Percentiles rank a stretch among this genome's conserved stretches.
phyloP scores from a whole-genome alignment of 2,329 filamentous ascomycete genomes.

The Exophiala xenobiotica region DNA sequence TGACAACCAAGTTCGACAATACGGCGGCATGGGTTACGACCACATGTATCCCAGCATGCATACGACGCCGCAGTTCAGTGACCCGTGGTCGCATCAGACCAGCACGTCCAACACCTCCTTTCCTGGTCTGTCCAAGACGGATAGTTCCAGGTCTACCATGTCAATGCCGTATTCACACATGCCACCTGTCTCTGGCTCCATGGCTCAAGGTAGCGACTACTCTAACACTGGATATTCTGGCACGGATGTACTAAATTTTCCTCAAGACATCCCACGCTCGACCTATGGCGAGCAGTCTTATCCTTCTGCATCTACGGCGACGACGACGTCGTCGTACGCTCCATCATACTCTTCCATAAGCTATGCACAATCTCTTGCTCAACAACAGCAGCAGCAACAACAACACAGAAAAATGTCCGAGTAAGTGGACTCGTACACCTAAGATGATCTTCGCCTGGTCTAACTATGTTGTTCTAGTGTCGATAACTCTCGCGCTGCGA shows the following conservation, averaged over 20 bases:
- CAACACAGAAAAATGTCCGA: constrained; percentile 73
- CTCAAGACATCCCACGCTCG: constrained; percentile 76
- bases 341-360: constrained; percentile 74
- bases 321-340: constrained; percentile 64
- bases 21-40: constrained; percentile 74
- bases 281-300: constrained; percentile 71
- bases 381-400: constrained; percentile 51
- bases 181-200: constrained; percentile 69
- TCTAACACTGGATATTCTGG: constrained; percentile 61
- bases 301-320: constrained; percentile 69
- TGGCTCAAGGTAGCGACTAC: constrained; percentile 68
- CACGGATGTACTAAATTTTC: constrained; percentile 66
- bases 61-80: constrained; percentile 73
- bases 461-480: constrained; percentile 26
- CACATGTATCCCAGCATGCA: constrained; percentile 67
- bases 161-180: constrained; percentile 71
- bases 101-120: constrained; percentile 55
- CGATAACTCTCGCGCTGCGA: constrained; percentile 49
- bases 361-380: constrained; percentile 64
- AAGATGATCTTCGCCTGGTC: constrained; percentile 43
- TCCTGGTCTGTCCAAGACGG: constrained; percentile 59
- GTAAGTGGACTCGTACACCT: constrained; percentile 67
- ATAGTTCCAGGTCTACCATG: constrained; percentile 59
- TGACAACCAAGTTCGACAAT: constrained; percentile 81
- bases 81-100: constrained; percentile 74